A percentile compares a stretch with the other conserved stretches of the same genome.
phyloP scores from a whole-genome alignment of 2,329 filamentous ascomycete species.

The Stagonosporopsis chrysanthemi region DNA sequence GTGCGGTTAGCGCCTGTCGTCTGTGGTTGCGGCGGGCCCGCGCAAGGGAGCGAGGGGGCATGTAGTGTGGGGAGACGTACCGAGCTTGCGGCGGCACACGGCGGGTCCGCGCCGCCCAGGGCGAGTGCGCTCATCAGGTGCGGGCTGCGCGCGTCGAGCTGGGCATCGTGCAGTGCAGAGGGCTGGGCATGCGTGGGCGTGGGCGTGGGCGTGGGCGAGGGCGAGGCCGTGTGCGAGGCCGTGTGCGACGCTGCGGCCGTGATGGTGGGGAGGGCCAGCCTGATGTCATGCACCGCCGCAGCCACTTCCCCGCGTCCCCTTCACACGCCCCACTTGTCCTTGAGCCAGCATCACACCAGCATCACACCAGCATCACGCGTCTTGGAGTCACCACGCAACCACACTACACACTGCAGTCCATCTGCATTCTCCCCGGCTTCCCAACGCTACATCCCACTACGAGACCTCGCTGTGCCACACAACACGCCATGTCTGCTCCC shows the following conservation, averaged over 20 bases:
- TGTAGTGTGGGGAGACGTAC: background rate
- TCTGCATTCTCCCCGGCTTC: background rate
- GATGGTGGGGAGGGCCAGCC: constrained; percentile 5
- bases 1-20: constrained; percentile 13
- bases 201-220: background rate
- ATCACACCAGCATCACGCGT: background rate
- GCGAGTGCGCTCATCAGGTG: constrained; percentile 7
- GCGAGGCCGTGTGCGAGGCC: no score
- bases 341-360: no score
- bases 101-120: background rate
- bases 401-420: background rate
- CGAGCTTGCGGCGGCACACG: background rate
- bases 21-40: background rate
- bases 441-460: no score
- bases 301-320: constrained; percentile 2
- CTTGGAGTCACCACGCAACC: background rate
- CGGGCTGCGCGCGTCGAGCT: background rate
- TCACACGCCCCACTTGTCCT: background rate
- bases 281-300: constrained; percentile 11
- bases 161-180: constrained; percentile 5
- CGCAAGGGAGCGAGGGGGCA: background rate
- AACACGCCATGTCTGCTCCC: background rate
- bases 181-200: background rate
- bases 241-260: background rate
- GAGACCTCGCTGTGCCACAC: no score